phyloP scores from a whole-genome alignment of 768 basidiomycete species.

The Amyloporia xantha region DNA sequence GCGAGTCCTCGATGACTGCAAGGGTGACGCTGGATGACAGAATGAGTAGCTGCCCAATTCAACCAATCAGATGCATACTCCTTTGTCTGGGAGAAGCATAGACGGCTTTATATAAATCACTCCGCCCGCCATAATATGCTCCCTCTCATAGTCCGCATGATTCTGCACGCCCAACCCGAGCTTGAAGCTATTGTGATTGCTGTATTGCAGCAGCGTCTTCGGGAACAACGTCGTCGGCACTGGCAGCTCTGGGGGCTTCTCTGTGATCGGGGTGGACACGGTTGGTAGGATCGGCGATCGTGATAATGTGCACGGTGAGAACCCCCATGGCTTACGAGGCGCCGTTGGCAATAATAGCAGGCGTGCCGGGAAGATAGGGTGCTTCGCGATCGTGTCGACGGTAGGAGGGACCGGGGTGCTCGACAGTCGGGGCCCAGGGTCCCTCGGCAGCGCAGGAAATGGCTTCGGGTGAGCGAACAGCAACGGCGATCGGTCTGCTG shows the following conservation, averaged over 20 bases:
- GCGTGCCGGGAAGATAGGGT: conserved; percentile 45
- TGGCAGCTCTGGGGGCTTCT: conserved; percentile 45
- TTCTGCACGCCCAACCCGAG: conserved; percentile 81
- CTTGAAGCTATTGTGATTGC: conserved; percentile 40
- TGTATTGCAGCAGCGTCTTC: conserved; percentile 50
- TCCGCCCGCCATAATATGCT: conserved; percentile 60
- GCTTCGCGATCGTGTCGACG: conserved; percentile 48
- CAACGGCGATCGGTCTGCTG: conserved; percentile 14
- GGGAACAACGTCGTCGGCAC: conserved; percentile 55
- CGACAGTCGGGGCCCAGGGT: conserved; percentile 51
- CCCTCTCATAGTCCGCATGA: conserved; percentile 67
- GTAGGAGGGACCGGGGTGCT: conserved; percentile 64
- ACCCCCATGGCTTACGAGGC: conserved; percentile 36
- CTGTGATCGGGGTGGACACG: conserved; percentile 19
- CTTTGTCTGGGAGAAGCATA: conserved; percentile 53
- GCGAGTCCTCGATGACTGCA: conserved; percentile 62
- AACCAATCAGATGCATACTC: conserved; percentile 42
- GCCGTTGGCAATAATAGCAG: conserved; percentile 33
- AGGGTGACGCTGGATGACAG: conserved; percentile 50
- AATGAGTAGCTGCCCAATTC: neutral
- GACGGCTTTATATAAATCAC: conserved; percentile 83
- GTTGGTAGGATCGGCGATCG: conserved; percentile 26
- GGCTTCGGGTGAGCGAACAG: conserved; percentile 17
- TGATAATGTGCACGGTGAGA: conserved; percentile 30
- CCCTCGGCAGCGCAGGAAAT: conserved; percentile 39